Conservation (phyloP, 179 eudicot genomes). For the Carnegiea gigantea region DNA sequence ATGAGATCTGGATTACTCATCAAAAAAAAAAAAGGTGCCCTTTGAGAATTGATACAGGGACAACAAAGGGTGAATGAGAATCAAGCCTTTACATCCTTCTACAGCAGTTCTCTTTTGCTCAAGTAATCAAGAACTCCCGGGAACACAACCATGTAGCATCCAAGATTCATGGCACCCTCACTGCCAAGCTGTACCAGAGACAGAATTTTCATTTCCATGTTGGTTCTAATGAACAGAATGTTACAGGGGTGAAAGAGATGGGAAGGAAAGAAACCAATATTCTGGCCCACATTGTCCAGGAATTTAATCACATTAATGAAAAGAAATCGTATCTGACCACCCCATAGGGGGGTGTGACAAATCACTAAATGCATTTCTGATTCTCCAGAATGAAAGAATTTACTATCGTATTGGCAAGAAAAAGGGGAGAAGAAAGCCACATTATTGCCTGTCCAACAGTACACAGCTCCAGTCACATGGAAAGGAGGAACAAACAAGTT, state of each 20-base stretch:
- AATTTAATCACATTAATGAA: background rate
- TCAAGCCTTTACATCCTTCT: background rate
- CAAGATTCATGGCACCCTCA: background rate
- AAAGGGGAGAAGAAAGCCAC: background rate
- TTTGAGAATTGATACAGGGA: background rate
- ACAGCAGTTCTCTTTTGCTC: background rate
- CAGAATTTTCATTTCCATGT: background rate
- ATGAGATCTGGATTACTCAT: no score
- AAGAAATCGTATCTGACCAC: background rate
- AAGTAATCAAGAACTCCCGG: background rate
- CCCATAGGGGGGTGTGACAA: background rate
- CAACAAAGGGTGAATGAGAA: background rate
- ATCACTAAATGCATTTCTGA: background rate
- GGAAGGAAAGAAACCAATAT: background rate
- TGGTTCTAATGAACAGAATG: background rate
- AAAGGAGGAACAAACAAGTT: conserved; percentile 8
- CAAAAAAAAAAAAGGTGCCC: no score
- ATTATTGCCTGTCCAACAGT: background rate
- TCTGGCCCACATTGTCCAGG: background rate
- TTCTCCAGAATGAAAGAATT: background rate
- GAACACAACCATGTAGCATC: background rate
- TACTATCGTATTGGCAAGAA: background rate
- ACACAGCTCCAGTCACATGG: background rate
- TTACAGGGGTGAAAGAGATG: background rate
- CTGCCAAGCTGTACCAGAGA: background rate